Conservation (phyloP, 495 filamentous ascomycete genomes). For the Neurospora sp. region DNA sequence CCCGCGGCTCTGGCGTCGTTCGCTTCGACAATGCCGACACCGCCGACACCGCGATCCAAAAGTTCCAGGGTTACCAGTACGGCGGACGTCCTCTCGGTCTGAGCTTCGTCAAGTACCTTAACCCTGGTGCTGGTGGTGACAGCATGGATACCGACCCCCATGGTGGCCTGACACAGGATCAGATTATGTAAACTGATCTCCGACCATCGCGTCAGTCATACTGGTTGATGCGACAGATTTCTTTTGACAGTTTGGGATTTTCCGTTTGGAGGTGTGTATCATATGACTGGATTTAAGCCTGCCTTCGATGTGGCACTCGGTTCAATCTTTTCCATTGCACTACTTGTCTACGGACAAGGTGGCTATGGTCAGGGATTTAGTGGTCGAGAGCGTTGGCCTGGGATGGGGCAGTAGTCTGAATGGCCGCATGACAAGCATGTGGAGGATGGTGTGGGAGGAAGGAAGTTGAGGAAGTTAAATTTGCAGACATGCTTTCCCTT, state of each 20-base stretch:
- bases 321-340: not conserved
- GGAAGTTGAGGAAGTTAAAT: not conserved
- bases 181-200: constrained; percentile 69
- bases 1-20: constrained; percentile 89
- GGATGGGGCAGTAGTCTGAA: not conserved
- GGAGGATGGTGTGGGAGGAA: not conserved
- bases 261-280: not conserved
- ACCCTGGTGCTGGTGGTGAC: constrained; percentile 47
- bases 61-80: constrained; percentile 96
- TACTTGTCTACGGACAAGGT: not conserved
- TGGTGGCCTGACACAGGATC: constrained; percentile 76
- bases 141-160: constrained; percentile 77
- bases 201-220: not conserved
- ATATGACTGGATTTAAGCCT: not conserved
- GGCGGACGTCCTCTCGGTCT: constrained; percentile 89
- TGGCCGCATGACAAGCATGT: not conserved
- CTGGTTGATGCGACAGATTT: not conserved
- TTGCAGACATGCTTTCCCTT: not conserved
- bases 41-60: constrained; percentile 88
- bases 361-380: not conserved
- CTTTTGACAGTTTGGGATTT: not conserved
- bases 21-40: constrained; percentile 76
- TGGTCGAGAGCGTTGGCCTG: not conserved
- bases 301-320: not conserved
- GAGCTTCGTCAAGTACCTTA: constrained; percentile 83